These are phyloP conservation scores for Elaeis oleifera DNA, from an alignment of 202 grass and related monocot genomes.

Conservation along the genomic window DNA sequence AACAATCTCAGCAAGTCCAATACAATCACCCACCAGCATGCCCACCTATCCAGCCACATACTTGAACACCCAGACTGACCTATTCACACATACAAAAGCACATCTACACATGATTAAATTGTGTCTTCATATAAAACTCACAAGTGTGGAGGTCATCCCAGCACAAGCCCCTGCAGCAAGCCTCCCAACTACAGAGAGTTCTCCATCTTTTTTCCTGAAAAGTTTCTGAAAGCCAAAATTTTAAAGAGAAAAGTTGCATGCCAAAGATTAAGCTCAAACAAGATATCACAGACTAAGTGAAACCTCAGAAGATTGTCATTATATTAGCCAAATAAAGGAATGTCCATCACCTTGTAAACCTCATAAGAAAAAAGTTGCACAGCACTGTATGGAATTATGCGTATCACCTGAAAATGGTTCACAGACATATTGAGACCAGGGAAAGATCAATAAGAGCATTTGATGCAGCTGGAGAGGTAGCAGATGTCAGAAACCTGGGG, in stretches of 20 bases:
- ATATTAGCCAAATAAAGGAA: constrained; percentile 4
- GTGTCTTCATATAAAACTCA: constrained; percentile 39
- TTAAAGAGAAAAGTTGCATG: constrained; percentile 11
- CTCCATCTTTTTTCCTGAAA: constrained; percentile 69
- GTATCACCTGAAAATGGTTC: constrained; percentile 60
- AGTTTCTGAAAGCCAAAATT: constrained; percentile 51
- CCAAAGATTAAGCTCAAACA: constrained; percentile 5
- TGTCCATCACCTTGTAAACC: constrained; percentile 72
- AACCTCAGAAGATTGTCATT: constrained; percentile 1
- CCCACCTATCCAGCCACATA: no score
- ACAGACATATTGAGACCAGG: constrained; percentile 11
- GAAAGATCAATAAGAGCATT: constrained; percentile 4
- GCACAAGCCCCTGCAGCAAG: constrained; percentile 88
- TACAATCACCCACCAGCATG: no score
- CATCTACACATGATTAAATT: background rate
- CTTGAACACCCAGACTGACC: background rate
- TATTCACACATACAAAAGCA: background rate
- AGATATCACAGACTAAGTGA: constrained; percentile 1
- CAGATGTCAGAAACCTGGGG: constrained; percentile 53
- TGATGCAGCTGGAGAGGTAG: constrained; percentile 15
- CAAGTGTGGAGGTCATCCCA: constrained; percentile 97
- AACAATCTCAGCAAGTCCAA: no score
- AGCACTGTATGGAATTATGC: constrained; percentile 84
- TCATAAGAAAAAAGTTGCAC: constrained; percentile 98
- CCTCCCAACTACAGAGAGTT: constrained; percentile 82